Conservation (phyloP, 805 yeast genomes). For the Lipomyces japonicus region DNA sequence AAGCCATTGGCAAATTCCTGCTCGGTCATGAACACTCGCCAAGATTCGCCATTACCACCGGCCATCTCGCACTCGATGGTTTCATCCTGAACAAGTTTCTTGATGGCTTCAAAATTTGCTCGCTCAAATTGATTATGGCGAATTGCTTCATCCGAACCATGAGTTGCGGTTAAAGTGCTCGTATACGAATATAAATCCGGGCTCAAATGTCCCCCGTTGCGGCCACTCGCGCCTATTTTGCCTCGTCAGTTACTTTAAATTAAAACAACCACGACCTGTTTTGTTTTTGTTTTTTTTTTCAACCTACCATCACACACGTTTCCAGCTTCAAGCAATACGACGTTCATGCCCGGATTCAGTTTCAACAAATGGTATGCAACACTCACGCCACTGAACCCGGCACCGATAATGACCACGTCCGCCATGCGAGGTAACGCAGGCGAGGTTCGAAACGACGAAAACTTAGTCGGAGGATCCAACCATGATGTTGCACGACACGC, state of each 20-base stretch:
- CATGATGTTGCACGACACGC: constrained; percentile 11
- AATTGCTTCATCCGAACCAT: constrained; percentile 38
- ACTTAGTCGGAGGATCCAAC: constrained; percentile 17
- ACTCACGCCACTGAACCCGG: constrained; percentile 47
- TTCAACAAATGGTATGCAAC: constrained; percentile 39
- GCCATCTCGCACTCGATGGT: constrained; percentile 42
- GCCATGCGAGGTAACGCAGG: constrained; percentile 37
- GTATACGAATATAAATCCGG: constrained; percentile 34
- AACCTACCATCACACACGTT: constrained; percentile 39
- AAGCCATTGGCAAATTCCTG: constrained; percentile 24
- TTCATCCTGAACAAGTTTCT: constrained; percentile 37
- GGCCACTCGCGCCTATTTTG: constrained; percentile 42
- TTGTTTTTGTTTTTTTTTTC: background rate
- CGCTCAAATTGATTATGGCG: constrained; percentile 42
- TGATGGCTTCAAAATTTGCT: constrained; percentile 38
- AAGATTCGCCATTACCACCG: constrained; percentile 39
- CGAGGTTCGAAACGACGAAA: constrained; percentile 13
- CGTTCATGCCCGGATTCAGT: constrained; percentile 31
- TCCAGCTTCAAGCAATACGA: constrained; percentile 44
- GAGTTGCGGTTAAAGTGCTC: constrained; percentile 15
- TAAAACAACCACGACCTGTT: background rate
- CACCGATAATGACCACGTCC: constrained; percentile 45
- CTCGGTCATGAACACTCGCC: constrained; percentile 26
- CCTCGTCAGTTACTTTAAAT: background rate
- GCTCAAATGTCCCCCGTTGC: constrained; percentile 51